phyloP scores from a whole-genome alignment of 2,329 filamentous ascomycete genomes.

The Xylariaceae sp. region DNA sequence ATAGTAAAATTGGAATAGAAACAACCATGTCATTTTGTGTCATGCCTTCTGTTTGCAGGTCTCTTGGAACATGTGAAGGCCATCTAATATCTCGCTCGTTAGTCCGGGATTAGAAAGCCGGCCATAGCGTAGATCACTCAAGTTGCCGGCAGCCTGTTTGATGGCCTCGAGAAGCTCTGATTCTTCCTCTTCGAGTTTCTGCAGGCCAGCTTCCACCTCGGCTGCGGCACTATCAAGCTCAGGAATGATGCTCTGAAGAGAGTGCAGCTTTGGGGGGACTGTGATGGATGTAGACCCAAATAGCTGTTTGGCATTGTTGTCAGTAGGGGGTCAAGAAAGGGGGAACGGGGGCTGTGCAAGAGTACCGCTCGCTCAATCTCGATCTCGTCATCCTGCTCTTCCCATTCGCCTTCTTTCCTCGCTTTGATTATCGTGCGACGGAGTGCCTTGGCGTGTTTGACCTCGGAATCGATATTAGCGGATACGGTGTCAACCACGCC shows the following conservation, averaged over 20 bases:
- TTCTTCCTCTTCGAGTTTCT: constrained; percentile 60
- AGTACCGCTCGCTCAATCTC: constrained; percentile 55
- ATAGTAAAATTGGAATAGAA: constrained; percentile 18
- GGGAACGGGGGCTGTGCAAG: not conserved
- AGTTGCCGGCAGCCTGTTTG: constrained; percentile 58
- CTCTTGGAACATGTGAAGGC: constrained; percentile 58
- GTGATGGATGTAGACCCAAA: constrained; percentile 47
- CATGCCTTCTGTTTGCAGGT: constrained; percentile 50
- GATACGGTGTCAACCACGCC: constrained; percentile 62
- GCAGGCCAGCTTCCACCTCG: constrained; percentile 64
- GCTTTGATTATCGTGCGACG: constrained; percentile 52
- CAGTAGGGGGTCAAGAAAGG: constrained; percentile 4
- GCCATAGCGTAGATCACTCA: constrained; percentile 81
- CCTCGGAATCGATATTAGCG: constrained; percentile 59
- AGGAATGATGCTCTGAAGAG: constrained; percentile 57
- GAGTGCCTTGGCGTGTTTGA: constrained; percentile 53
- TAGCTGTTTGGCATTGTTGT: constrained; percentile 40
- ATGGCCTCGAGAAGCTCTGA: constrained; percentile 55
- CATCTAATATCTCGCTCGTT: constrained; percentile 60
- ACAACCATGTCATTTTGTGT: constrained; percentile 14
- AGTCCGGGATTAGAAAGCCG: constrained; percentile 61
- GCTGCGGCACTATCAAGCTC: constrained; percentile 63
- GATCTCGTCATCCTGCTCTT: constrained; percentile 56
- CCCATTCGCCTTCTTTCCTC: constrained; percentile 46
- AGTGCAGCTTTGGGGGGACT: constrained; percentile 50